Evolutionary conservation across 345 rosid species (phyloP).

Genomic region (Excoecaria agallocha): DNA sequence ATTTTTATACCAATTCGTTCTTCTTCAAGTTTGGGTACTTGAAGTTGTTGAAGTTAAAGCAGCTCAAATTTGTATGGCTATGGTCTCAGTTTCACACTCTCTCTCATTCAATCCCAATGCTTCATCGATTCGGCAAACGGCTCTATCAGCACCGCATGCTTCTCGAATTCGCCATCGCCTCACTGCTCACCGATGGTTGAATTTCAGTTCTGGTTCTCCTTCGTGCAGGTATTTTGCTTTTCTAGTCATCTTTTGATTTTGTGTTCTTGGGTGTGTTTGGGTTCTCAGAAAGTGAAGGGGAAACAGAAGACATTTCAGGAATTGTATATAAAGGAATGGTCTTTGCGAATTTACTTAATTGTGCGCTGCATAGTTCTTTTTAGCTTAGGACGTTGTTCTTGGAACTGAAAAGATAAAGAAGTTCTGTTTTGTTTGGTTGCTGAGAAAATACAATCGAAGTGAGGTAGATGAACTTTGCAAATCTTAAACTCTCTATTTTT

Average conservation of each 20-base stretch:
- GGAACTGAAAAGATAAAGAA: not conserved
- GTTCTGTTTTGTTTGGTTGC: not conserved
- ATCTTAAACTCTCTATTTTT: not conserved
- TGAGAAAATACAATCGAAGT: not conserved
- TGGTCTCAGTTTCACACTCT: conserved; percentile 43
- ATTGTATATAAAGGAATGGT: not conserved
- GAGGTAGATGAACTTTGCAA: not conserved
- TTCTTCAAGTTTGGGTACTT: conserved; percentile 41
- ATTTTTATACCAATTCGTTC: conserved; percentile 20
- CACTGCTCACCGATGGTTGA: conserved; percentile 66
- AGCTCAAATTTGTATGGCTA: conserved; percentile 31
- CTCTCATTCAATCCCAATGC: conserved; percentile 29
- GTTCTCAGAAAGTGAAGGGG: conserved; percentile 1
- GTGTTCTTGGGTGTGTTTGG: conserved; percentile 1
- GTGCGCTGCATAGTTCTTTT: not conserved
- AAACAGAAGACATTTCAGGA: not conserved
- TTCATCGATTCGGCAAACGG: conserved; percentile 35
- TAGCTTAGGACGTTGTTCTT: not conserved
- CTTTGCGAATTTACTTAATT: not conserved
- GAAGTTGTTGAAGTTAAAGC: conserved; percentile 30
- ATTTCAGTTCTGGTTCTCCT: conserved; percentile 19
- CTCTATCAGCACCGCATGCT: conserved; percentile 38
- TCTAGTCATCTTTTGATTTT: not conserved
- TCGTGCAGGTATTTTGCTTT: conserved; percentile 32
- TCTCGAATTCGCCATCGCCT: conserved; percentile 54